These are phyloP conservation scores for Posidonia australis DNA, from an alignment of 106 monocot genomes.

Conservation along the genomic window DNA sequence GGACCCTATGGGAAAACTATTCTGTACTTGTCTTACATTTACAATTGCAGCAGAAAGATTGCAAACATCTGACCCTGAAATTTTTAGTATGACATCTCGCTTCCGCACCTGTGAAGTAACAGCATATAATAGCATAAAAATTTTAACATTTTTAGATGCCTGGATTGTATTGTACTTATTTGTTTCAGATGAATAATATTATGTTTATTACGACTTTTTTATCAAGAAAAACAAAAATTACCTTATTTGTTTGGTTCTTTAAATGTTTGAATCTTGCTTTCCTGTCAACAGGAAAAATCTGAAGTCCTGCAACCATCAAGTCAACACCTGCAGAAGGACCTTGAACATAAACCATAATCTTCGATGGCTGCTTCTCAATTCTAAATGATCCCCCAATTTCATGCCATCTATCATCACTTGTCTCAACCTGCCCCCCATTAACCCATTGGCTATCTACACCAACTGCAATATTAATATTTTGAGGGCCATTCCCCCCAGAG, in stretches of 20 bases:
- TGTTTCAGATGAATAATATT: not conserved
- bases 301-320: constrained; percentile 60
- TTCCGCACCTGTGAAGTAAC: constrained; percentile 52
- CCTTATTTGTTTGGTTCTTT: constrained; percentile 82
- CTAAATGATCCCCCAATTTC: constrained; percentile 80
- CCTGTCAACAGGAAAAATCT: constrained; percentile 67
- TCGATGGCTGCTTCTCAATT: constrained; percentile 63
- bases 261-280: constrained; percentile 56
- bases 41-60: constrained; percentile 22
- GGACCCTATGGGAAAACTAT: constrained; percentile 83
- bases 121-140: not conserved
- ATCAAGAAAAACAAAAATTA: constrained; percentile 9
- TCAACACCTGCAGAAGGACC: constrained; percentile 68
- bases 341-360: constrained; percentile 72
- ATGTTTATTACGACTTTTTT: not conserved
- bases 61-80: constrained; percentile 23
- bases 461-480: constrained; percentile 66
- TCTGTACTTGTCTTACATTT: constrained; percentile 54
- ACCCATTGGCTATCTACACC: constrained; percentile 66
- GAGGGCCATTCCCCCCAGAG: constrained; percentile 30
- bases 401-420: constrained; percentile 47
- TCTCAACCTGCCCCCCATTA: constrained; percentile 74
- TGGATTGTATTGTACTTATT: not conserved
- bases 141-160: not conserved
- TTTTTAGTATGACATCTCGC: constrained; percentile 73